Evolutionary conservation across 2,329 filamentous ascomycete species (phyloP), one percentile per base, ranked within the genome.

Genomic region (Capronia coronata): DNA sequence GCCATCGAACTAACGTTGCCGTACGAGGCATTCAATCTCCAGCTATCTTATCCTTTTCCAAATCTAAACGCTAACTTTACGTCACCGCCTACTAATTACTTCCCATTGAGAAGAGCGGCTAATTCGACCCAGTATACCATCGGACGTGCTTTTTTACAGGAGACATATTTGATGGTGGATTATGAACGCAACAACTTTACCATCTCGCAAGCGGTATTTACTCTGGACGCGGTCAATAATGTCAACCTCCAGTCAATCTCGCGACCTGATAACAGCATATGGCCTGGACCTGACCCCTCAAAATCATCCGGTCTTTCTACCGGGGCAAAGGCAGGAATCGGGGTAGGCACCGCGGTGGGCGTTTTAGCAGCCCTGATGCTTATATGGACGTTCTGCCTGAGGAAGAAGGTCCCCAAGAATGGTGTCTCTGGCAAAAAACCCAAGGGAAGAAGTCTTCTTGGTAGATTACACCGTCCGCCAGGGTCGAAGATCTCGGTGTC

Each of bases 161-260:
- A 71, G 59, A 64, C 66, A 13, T 68, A 69, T 52, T 38, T 68
- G 21, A 60, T 59, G 22, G 66, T 67, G 9, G 65, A 69, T 49
- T 68, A 67, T 49, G 65, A 68, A 45, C 58, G 65, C 7, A 59
- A 61, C 18, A 64, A 63, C 29, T 69, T 68, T 46, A 65, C 65
- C 2, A 49, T 68, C 14, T 62, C 63, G 25, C 62, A 67, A 42
- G 65, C 65, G 6, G 53, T 56, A 19, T 65, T 65, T 45, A 59
- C 58, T 8, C 38, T 54, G n/a, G 58, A 62, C 38, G 55, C 50
- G 34, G 49, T 50, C 83, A 86, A 58, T 82, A 82, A 19, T 78
- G 82, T 47, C 80, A 54, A 61, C 25, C 52, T 64, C 23, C 43
- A 55, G n/a, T 41, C 48, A 16, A 64, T 64, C 27, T 51, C 55